Conservation (phyloP, 176 grass and related monocot species). For the Hordeum marinum region DNA sequence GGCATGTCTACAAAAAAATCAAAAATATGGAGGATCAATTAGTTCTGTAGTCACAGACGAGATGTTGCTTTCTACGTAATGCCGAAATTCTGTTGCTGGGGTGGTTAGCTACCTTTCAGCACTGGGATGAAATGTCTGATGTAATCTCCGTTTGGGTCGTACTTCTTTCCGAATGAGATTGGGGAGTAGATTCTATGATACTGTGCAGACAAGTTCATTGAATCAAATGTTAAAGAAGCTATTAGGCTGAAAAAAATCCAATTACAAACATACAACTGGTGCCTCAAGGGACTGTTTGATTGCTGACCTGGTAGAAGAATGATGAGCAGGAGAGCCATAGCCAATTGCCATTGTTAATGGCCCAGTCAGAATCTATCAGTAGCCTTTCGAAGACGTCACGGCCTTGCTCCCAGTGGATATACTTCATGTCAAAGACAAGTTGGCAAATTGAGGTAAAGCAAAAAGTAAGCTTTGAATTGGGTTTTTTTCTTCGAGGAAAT, state of each 20-base stretch:
- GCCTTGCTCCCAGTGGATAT: slow-evolving; percentile 96
- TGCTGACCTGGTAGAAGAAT: slow-evolving; percentile 80
- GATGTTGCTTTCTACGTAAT: not conserved
- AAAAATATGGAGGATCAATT: not conserved
- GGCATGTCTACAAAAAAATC: slow-evolving; percentile 63
- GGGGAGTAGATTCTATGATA: slow-evolving; percentile 90
- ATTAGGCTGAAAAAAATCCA: slow-evolving; percentile 15
- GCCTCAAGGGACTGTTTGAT: not conserved
- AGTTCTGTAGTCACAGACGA: not conserved
- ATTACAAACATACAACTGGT: not conserved
- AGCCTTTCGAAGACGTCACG: slow-evolving; percentile 86
- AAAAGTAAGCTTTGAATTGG: not conserved
- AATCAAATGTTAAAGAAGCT: not conserved
- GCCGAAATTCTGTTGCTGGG: not conserved
- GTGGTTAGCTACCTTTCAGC: slow-evolving; percentile 56
- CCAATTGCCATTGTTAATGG: slow-evolving; percentile 93
- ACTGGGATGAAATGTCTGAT: slow-evolving; percentile 80
- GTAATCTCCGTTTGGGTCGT: slow-evolving; percentile 82
- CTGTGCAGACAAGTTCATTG: slow-evolving; percentile 13
- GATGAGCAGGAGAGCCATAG: slow-evolving; percentile 95
- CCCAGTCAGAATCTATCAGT: slow-evolving; percentile 88
- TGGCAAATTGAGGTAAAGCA: not conserved
- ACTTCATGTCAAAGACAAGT: slow-evolving; percentile 39
- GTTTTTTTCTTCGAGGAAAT: not conserved
- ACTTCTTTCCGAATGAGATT: slow-evolving; percentile 85